These are phyloP conservation scores for Verruconis gallopava DNA, from an alignment of 2,329 filamentous ascomycete genomes.

Conservation along the genomic window DNA sequence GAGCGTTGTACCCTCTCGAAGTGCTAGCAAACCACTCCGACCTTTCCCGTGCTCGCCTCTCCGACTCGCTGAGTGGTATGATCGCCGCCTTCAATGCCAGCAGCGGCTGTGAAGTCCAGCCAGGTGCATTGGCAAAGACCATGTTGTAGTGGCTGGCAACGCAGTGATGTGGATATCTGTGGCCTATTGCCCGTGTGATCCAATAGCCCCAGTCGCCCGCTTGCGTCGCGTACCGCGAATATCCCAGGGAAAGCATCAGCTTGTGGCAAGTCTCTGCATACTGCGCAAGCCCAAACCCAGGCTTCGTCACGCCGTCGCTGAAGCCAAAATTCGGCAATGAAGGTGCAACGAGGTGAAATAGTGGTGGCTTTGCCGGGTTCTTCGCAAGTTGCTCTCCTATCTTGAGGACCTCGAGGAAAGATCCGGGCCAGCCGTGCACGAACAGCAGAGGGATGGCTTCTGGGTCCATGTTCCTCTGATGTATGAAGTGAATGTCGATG, in stretches of 20 bases:
- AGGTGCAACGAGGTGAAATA: conserved; percentile 40
- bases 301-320: conserved; percentile 35
- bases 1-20: conserved; percentile 44
- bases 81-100: conserved; percentile 39
- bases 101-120: conserved; percentile 26
- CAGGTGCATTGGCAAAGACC: conserved; percentile 35
- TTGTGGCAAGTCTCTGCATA: conserved; percentile 53
- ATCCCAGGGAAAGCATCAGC: conserved; percentile 55
- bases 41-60: conserved; percentile 40
- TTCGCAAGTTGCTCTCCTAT: conserved; percentile 37
- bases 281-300: conserved; percentile 45
- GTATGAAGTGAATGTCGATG: conserved; percentile 51
- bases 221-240: conserved; percentile 44
- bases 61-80: conserved; percentile 38
- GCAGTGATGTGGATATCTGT: conserved; percentile 44
- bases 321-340: conserved; percentile 44
- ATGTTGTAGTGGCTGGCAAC: conserved; percentile 52
- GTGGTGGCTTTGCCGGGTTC: conserved; percentile 21
- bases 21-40: conserved; percentile 44
- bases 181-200: conserved; percentile 49
- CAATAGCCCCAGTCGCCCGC: conserved; percentile 60
- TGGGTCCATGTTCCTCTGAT: conserved; percentile 38
- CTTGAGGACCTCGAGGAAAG: conserved; percentile 53
- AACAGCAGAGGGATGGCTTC: conserved; percentile 53
- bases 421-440: conserved; percentile 59